Evolutionary conservation across 129 eudicot species (phyloP), one percentile per base, ranked within the genome.

Genomic region (Arctium lappa): DNA sequence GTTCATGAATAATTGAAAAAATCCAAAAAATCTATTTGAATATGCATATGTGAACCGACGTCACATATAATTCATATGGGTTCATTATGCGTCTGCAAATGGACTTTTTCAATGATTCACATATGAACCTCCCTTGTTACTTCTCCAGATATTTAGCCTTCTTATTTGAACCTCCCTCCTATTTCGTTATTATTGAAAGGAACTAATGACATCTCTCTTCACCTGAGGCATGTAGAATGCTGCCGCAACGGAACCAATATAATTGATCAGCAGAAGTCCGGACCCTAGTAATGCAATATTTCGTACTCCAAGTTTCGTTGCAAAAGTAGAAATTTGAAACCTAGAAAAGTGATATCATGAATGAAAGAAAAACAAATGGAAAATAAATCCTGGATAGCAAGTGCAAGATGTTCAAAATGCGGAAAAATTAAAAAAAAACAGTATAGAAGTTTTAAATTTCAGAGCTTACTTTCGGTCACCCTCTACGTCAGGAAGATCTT

Each of bases 401-500:
- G 5, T 62, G 50, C 12, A 71, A 34, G 63, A 74, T 56, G 63
- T 70, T 18, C 77, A 77, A 69, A 48, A 62, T 3, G 27, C n/a
- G 9, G 13, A 13, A 69, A 46, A 12, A 1, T 4, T 5, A 11
- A 34, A 32, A 5, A 15, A 11, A 34, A 32, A 5, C 38, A 56
- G 38, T 16, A 84, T 60, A 1, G 13, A 71, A 69, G 8, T 73
- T 71, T 30, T n/a, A 69, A 36, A 39, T 56, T 65, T 40, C 56
- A 74, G 78, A 74, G 85, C 99, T 95, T 91, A 95, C 99, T 95
- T 93, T 81, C 97, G 88, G 80, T 93, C 99, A 76, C 99, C 99
- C 84, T 95, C 99, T 32, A 95, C 97, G 69, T 95, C 99, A 53
- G 97, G 97, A 85, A 95, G 98, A 95, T 95, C 99, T 87, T 95